Evolutionary conservation across 2,329 filamentous ascomycete species (phyloP), one percentile per base, ranked within the genome.

Genomic region (Penicillium polonicum): DNA sequence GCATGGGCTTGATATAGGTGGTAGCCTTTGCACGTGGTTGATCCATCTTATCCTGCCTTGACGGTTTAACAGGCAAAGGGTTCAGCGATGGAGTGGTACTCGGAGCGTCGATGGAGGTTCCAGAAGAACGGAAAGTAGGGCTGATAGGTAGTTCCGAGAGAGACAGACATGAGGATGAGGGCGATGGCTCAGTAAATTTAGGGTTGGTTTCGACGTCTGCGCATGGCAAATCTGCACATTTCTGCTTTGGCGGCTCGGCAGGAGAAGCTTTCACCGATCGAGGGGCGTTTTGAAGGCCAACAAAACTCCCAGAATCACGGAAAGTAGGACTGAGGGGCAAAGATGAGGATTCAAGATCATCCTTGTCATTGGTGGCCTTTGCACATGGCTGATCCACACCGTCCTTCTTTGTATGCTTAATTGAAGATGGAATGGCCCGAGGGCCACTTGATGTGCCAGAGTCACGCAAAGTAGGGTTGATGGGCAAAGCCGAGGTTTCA

Each of bases 401-500:
- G 15, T 39, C 36, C 15, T 48, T 25, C 4, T 39, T 54, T 25
- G 15, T 27, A 25, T 23, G 29, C 6, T 33, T 33, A 3, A 27
- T 35, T 44, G 27, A 43, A 19, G 38, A 44, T 10, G 39, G 25
- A 3, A 3, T 38, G 10, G 7, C 10, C 12, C 5, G 25, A n/a
- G 25, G 19, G 10, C 15, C 10, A n/a, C 4, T 35, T 25, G 43
- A 19, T 48, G 43, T 41, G 6, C 3, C 2, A 8, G 15, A 29
- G 7, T 39, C 35, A 7, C 35, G 25, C 17, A 54, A 41, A 19
- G 44, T 49, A 49, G 55, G 55, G 29, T 53, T 57, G 21, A 57
- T 57, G 13, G 55, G 35, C 15, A 57, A 42, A 29, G 27, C 23
- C 4, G 55, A 57, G 19, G 42, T 29, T 53, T 15, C 29, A 8